These are phyloP conservation scores for Lecanosticta acicola DNA, from an alignment of 2,329 filamentous ascomycete genomes.

Conservation along the genomic window DNA sequence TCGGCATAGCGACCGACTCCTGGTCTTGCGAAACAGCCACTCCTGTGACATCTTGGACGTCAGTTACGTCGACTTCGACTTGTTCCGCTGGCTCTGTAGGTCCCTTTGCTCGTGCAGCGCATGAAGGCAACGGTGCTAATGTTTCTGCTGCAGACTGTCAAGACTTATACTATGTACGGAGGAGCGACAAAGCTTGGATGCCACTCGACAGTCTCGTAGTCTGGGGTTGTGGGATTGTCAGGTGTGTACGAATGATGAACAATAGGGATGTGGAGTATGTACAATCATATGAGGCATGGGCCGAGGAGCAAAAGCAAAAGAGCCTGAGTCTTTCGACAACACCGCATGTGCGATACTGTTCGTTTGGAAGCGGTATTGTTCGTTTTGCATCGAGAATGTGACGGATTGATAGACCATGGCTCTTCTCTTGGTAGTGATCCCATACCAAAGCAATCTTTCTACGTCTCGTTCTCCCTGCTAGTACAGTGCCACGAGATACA, in stretches of 20 bases:
- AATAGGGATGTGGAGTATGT: not conserved
- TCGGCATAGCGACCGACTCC: conserved; percentile 11
- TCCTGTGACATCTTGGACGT: conserved; percentile 6
- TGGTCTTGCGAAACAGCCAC: conserved; percentile 7
- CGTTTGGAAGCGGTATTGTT: no score
- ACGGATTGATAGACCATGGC: no score
- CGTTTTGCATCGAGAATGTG: no score
- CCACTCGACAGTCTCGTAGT: not conserved
- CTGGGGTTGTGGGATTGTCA: not conserved
- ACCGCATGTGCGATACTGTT: no score
- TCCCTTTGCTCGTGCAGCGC: no score
- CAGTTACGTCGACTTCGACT: conserved; percentile 11
- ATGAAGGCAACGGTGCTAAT: no score
- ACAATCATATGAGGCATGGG: not conserved
- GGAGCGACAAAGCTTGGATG: not conserved
- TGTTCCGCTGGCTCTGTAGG: conserved; percentile 1
- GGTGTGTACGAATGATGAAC: not conserved
- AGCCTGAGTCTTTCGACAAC: no score
- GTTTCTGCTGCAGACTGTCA: not conserved
- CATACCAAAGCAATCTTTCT: no score
- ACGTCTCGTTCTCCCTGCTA: no score
- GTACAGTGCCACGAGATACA: no score
- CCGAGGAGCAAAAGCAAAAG: not conserved
- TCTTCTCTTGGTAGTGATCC: no score
- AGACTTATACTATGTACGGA: conserved; percentile 1